Evolutionary conservation across 345 rosid species (phyloP), one percentile per base, ranked within the genome.

Genomic region (Citrus sp.): DNA sequence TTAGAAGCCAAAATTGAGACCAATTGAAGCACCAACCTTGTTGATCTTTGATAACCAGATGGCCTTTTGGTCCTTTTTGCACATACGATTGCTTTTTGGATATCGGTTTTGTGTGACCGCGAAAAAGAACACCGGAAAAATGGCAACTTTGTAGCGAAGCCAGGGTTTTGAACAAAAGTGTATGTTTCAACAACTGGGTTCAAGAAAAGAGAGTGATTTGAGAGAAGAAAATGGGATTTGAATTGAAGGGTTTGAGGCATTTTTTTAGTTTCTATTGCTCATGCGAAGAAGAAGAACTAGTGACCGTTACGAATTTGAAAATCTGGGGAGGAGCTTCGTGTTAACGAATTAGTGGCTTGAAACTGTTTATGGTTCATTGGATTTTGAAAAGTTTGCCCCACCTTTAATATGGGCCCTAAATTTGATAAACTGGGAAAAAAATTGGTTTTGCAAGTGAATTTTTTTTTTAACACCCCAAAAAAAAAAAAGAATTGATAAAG

Each of bases 11-110:
- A 9, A 71, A 81, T 30, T 65, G 84, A 78, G 14, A 82, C 27
- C 63, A 85, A 59, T 64, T 89, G 78, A 67, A 90, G 84, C 66
- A 84, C 65, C 49, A 80, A 27, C 68, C 54, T 79, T 6, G 18
- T 34, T 6, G 80, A 72, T 64, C 72, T 81, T 70, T 37, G 78
- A 75, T 75, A 82, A 74, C 87, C 87, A 69, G 79, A 66, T 84
- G 75, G 67, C 64, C 80, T 84, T 78, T 70, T 86, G 68, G 34
- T 76, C 82, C 78, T 90, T 75, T 82, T 83, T 21, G 84, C 83
- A 67, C 82, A 89, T 28, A 79, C 37, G 40, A 80, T 12, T 38
- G 83, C 79, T 19, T 74, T 82, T n/a, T 22, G 83, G 76, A 76
- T 22, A 27, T 84, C 86, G 77, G 75, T 67, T 78, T 74, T 75